Evolutionary conservation across 148 eudicot species (phyloP).

Genomic region (Agrostemma githago): DNA sequence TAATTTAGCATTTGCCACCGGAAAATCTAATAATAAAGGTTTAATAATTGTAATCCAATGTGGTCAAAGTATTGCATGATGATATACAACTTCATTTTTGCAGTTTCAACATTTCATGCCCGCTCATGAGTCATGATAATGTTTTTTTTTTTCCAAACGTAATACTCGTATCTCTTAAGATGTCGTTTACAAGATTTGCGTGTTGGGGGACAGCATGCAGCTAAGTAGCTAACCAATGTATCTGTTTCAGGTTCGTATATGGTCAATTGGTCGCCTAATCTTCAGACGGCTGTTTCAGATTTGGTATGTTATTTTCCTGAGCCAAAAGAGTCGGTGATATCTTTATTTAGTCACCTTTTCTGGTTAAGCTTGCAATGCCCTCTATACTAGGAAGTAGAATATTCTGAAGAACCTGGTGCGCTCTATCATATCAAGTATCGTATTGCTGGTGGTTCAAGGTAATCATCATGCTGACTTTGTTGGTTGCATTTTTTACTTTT

Average conservation of each 20-base stretch:
- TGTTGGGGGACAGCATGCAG: not conserved
- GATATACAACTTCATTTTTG: not conserved
- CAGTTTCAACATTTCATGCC: not conserved
- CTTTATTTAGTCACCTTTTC: conserved; percentile 3
- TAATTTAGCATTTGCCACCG: not conserved
- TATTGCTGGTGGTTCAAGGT: conserved; percentile 98
- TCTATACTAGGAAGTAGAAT: conserved; percentile 80
- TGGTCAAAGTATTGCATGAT: not conserved
- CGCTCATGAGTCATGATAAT: not conserved
- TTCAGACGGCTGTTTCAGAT: conserved; percentile 98
- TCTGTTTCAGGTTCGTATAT: conserved; percentile 85
- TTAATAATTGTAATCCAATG: not conserved
- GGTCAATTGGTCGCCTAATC: conserved; percentile 98
- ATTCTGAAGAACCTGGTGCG: conserved; percentile 93
- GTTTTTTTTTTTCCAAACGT: not conserved
- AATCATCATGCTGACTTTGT: conserved; percentile 10
- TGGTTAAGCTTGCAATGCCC: conserved; percentile 9
- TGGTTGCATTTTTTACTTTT: not conserved
- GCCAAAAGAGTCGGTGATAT: conserved; percentile 5
- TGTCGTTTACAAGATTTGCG: not conserved
- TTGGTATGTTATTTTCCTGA: conserved; percentile 48
- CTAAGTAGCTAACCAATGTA: not conserved
- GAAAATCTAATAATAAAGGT: not conserved
- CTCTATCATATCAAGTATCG: conserved; percentile 90
- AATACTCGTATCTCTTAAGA: not conserved